Base-by-base conservation (phyloP, 2,329 filamentous ascomycete species). In the Penicillium fuscoglaucum region DNA sequence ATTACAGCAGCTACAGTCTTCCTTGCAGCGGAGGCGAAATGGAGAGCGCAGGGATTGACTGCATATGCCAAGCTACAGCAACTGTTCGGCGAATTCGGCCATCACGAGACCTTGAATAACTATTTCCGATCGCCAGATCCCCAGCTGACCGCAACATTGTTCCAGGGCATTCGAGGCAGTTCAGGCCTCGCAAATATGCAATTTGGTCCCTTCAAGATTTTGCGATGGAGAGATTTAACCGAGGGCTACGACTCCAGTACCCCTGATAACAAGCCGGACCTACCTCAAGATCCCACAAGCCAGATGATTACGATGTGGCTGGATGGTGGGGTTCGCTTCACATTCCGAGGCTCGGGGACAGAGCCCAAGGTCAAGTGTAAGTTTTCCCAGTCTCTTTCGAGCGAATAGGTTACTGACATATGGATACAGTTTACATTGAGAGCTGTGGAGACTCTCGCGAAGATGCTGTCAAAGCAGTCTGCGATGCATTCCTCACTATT, bases 231-330 rank as follows among this genome's bases (percentile, higher is more conserved):
- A 60, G 86, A 88, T 69, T 74, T 88, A 63, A 88, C 85, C 1
- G 72, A 81, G 40, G 84, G 84, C 4, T 84, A 79, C 70, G 86
- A 88, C 73, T 85, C 83, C 43, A 78, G 77, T 43, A 82, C 81
- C 8, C 55, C 72, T 6, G 79, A 85, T 66, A 75, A 81, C 45
- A 76, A 74, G 33, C 84, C 85, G 2, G 74, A 78, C 50, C 72
- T 88, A 37, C 86, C 85, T 1, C 78, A 83, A 26, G 83, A 86
- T 63, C 75, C 76, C 21, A 78, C 72, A 13, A 84, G 81, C 57
- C 84, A 88, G 74, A 88, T 88, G 86, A 81, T 88, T 64, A 88
- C 85, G 2, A 64, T 78, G 39, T 84, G 85, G 76, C 70, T 87
- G 41, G 80, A 84, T 29, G 79, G 80, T 21, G 71, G 74, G 28